A percentile compares a stretch with the other conserved stretches of the same genome.
Conservation (phyloP, 495 filamentous ascomycete genomes). For the Penicillium salamii region DNA sequence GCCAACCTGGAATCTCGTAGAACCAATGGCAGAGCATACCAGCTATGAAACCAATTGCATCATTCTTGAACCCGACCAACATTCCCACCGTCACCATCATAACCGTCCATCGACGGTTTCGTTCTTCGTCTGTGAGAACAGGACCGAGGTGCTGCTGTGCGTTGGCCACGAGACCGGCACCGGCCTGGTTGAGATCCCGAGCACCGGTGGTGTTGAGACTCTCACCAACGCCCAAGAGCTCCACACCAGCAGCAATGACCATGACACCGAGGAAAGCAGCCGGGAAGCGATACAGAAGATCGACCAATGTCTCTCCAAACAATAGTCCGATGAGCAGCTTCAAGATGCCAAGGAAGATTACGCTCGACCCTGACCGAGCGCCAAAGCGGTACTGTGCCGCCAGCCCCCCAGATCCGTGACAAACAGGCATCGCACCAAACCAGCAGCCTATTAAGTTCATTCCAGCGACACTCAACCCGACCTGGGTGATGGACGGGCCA, state of each 20-base stretch:
- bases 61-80: slow-evolving; percentile 83
- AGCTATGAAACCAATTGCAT: slow-evolving; percentile 79
- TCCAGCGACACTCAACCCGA: slow-evolving; percentile 73
- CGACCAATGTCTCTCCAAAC: slow-evolving; percentile 65
- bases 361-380: slow-evolving; percentile 77
- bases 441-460: slow-evolving; percentile 86
- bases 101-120: slow-evolving; percentile 71
- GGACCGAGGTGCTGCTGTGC: slow-evolving; percentile 34
- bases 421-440: slow-evolving; percentile 95
- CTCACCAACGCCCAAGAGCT: slow-evolving; percentile 79
- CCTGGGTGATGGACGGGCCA: slow-evolving; percentile 63
- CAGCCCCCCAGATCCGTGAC: slow-evolving; percentile 87
- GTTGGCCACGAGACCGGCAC: slow-evolving; percentile 32
- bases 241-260: slow-evolving; percentile 84
- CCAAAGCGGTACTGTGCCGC: slow-evolving; percentile 90
- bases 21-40: slow-evolving; percentile 71
- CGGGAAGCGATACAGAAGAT: slow-evolving; percentile 68
- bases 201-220: slow-evolving; percentile 69
- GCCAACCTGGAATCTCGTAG: slow-evolving; percentile 36
- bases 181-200: slow-evolving; percentile 50
- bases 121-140: slow-evolving; percentile 56
- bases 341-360: slow-evolving; percentile 72
- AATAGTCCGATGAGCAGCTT: slow-evolving; percentile 76
- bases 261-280: slow-evolving; percentile 74
- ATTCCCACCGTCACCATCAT: slow-evolving; percentile 85